Base-by-base conservation (phyloP, 192 early-diverging fungal species). In the Podila clonocystis region DNA sequence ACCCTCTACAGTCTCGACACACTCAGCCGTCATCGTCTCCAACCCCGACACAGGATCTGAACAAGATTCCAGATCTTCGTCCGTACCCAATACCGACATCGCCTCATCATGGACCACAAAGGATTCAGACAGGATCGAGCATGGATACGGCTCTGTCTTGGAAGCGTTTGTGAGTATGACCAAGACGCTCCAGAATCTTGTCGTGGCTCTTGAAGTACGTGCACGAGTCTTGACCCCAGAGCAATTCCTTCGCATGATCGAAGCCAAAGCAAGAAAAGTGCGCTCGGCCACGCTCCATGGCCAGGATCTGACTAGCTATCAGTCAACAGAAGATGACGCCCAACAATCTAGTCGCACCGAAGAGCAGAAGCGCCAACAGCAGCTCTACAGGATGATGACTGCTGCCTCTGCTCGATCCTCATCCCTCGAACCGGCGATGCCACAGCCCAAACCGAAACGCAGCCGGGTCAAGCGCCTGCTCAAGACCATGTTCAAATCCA, bases 181-280 rank as follows among this genome's bases (percentile, higher is more conserved):
- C 64, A 70, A 67, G 50, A 77, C 75, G 5, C 59, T 77, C 11
- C 75, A 77, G 64, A 70, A 77, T 59, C 58, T 71, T 0, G 64
- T 77, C 0, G 68, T 77, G 0, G 58, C 33, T 4, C 33, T 77
- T 0, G 75, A 70, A 29, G 28, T 50, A 0, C 68, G 75, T 7
- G 68, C 38, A 1, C 65, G 36, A 4, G 68, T 77, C 29, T 15
- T 77, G 50, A 77, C 75, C 0, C 68, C 68, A 12, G 63, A 70
- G 0, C 68, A 63, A 3, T 49, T 71, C 17, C 22, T 67, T 55
- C n/a, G n/a, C 0, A 24, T 22, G n/a, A 55, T 55, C 28, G 33
- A 52, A 0, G 34, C 31, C 5, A 58, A 70, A 22, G 58, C 57
- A 5, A 24, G 22, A 4, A 58, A 59, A 13, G 31, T 28, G 19